Base-by-base conservation (phyloP, 2,329 filamentous ascomycete genomes). In the Fusarium annulatum region DNA sequence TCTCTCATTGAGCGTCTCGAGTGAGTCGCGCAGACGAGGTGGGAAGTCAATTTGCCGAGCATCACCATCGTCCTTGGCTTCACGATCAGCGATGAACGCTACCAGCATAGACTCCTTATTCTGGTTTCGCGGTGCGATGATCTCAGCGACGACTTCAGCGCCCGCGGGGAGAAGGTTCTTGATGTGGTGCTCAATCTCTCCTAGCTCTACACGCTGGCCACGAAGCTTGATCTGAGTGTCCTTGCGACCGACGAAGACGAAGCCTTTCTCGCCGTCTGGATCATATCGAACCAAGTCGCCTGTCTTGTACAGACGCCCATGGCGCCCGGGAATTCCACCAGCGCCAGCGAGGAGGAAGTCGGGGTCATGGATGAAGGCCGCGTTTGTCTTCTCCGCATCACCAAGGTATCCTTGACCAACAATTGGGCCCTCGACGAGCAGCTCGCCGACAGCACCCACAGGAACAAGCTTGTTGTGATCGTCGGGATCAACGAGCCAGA, bases 171-270 rank as follows among this genome's bases (percentile, higher is more conserved):
- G 76, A 15, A 75, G 42, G 36, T 81, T 79, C 18, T 82, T 80
- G 64, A 88, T 83, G 67, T 88, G 84, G 62, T 86, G 84, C 72
- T 88, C 87, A 11, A 88, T 86, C 72, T 88, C 86, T 2, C 85
- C 84, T 26, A 91, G 84, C 80, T 91, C 93, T 58, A 92, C 87
- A 61, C 91, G 84, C 72, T 89, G 91, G 33, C 93, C 93, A 16
- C 87, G 85, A 34, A 93, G 82, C 80, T 94, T 93, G 61, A 92
- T 88, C 79, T 91, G 91, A n/a, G 87, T 87, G 75, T 93, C 91
- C 73, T 90, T 91, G 55, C 92, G 86, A 21, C 90, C 90, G 43
- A 91, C 83, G 67, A 89, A 91, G 14, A 86, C 80, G 43, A 91
- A 85, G 11, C 84, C 84, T 2, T 87, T 87, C 41, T 89, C 85